phyloP scores from a whole-genome alignment of 2,329 filamentous ascomycete genomes.

The Ophidiomyces ophidiicola region DNA sequence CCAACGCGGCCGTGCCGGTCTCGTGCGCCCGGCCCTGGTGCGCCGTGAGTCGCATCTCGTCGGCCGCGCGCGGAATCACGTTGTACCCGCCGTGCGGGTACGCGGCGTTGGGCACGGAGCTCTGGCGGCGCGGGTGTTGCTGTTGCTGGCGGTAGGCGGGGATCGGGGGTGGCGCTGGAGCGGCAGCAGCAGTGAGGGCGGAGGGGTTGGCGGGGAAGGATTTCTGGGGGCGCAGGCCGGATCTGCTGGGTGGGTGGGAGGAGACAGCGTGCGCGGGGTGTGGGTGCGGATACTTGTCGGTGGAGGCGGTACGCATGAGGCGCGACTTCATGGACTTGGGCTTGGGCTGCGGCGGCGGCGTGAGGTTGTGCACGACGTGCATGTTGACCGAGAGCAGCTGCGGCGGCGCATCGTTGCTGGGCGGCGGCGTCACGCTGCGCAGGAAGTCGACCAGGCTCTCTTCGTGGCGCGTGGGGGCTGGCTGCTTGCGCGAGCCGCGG shows the following conservation, averaged over 20 bases:
- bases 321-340: slow-evolving; percentile 24
- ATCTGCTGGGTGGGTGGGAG: no score
- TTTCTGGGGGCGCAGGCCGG: slow-evolving; percentile 22
- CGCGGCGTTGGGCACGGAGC: slow-evolving; percentile 30
- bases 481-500: slow-evolving; percentile 24
- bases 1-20: slow-evolving; percentile 51
- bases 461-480: slow-evolving; percentile 26
- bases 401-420: slow-evolving; percentile 21
- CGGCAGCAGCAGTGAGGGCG: slow-evolving; percentile 3
- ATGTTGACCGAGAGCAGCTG: slow-evolving; percentile 22
- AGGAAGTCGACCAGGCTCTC: slow-evolving; percentile 40
- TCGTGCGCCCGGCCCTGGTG: slow-evolving; percentile 1
- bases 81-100: slow-evolving; percentile 23
- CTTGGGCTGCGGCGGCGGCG: slow-evolving; percentile 5
- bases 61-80: slow-evolving; percentile 2
- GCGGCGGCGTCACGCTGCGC: slow-evolving; percentile 34
- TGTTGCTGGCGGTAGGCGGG: slow-evolving; percentile 13
- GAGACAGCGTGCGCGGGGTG: no score
- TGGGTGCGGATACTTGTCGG: slow-evolving; percentile 22
- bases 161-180: slow-evolving; percentile 16
- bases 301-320: slow-evolving; percentile 24
- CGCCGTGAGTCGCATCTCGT: background rate
- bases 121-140: slow-evolving; percentile 16
- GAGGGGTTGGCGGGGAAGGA: slow-evolving; percentile 9
- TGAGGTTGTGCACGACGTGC: slow-evolving; percentile 5